Evolutionary conservation across 495 filamentous ascomycete species (phyloP), one percentile per base, ranked within the genome.

Genomic region (Neohortaea acidophila): DNA sequence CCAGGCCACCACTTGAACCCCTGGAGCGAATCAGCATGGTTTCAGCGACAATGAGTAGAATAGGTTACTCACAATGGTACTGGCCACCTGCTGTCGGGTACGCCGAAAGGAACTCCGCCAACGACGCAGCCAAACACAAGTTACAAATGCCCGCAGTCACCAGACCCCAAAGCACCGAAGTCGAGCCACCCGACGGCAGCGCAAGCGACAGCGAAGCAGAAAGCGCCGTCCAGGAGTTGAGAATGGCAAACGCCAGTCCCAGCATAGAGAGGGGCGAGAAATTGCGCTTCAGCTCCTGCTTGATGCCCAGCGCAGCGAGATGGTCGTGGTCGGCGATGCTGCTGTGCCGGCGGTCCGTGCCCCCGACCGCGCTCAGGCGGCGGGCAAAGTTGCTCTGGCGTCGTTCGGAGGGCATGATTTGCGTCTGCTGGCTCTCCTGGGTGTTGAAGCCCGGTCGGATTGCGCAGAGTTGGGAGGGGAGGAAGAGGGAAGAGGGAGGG

Each of bases 1-100:
- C 62, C 68, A 73, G 15, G 66, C 61, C 22, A 78, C 63, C 53
- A 79, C 62, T 4, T 78, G 76, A 12, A 77, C 79, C 79, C n/a
- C n/a, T n/a, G n/a, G 79, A 84, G 54, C 81, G 75, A 44, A 82
- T 82, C 59, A 81, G 77, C 21, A 75, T 73, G 45, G n/a, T n/a
- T n/a, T n/a, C n/a, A n/a, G n/a, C n/a, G n/a, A n/a, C n/a, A n/a
- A n/a, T n/a, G n/a, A n/a, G n/a, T n/a, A n/a, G n/a, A n/a, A n/a
- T n/a, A n/a, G n/a, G n/a, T n/a, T n/a, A n/a, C n/a, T n/a, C n/a
- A n/a, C 77, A 82, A 52, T 80, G 72, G 45, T 82, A 82, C 59
- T 81, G 77, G 20, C 76, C 76, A 43, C 68, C 68, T 32, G 37
- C 38, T 3, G 76, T 83, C 28, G 79, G 79, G 52, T 76, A 83